These are phyloP conservation scores for Tulasnella calospora DNA, from an alignment of 768 basidiomycete genomes.

Conservation along the genomic window DNA sequence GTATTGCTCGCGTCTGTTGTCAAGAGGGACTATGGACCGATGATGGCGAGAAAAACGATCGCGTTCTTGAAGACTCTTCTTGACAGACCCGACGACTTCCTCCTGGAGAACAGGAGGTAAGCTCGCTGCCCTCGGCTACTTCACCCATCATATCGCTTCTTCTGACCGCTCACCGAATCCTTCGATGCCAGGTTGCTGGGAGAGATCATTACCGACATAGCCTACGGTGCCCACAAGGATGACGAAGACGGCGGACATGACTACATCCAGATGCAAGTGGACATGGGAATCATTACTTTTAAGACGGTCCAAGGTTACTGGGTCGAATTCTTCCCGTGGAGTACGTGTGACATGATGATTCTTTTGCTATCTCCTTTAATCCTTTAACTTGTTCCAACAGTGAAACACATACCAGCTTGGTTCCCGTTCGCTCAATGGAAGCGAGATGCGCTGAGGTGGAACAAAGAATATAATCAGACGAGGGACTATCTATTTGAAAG, in stretches of 20 bases:
- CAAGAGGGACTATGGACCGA: background rate
- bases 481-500: background rate
- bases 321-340: background rate
- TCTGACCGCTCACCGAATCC: background rate
- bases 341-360: background rate
- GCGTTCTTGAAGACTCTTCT: background rate
- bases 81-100: constrained; percentile 2
- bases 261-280: background rate
- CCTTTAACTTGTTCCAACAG: background rate
- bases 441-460: background rate
- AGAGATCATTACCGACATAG: background rate
- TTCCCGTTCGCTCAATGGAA: background rate
- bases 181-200: background rate
- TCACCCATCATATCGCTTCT: background rate
- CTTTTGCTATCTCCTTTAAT: background rate
- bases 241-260: background rate
- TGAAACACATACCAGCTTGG: background rate
- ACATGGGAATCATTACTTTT: background rate
- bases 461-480: background rate
- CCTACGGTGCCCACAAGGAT: background rate
- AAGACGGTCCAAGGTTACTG: background rate
- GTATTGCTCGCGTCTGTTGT: background rate
- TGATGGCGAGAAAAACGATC: background rate
- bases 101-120: background rate
- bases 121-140: background rate